Base-by-base conservation (phyloP, 2,329 filamentous ascomycete genomes). In the Dactylonectria macrodidyma region DNA sequence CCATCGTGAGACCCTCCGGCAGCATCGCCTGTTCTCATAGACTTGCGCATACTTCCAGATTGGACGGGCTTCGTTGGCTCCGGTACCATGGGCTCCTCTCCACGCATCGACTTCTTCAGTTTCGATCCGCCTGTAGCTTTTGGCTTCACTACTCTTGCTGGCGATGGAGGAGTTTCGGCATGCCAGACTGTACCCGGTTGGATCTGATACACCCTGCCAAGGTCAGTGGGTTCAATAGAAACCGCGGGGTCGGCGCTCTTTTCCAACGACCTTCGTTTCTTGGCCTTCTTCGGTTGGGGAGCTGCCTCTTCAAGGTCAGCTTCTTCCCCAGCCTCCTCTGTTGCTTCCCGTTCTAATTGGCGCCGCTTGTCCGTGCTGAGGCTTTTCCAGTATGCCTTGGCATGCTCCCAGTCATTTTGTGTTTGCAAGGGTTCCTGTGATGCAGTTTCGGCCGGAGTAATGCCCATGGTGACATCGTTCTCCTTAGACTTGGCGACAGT, bases 331-430 rank as follows among this genome's bases (percentile, higher is more conserved):
- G 84, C 86, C 52, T 89, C 85, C 64, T 89, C 85, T 55, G 86
- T 78, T 2, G 87, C 87, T 66, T 91, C 89, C 4, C 80, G 82
- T 74, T 91, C 89, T 36, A 92, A 84, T 74, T 90, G 87, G 7
- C 87, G 87, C 50, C 90, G 88, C 75, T 91, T 89, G 36, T 92
- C 87, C 2, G 85, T 83, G 8, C 87, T 90, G 7, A 94, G 79
- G 59, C 88, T 88, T 68, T 87, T 90, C 92, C 92, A 94, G 73
- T 92, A 93, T 0, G 88, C 83, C 74, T 92, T 92, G 16, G 91
- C 88, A 60, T 88, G 85, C 68, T 90, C 89, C 93, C 92, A 94
- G 62, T 92, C 88, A 67, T 85, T 82, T 3, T 74, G 70, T 5
- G 67, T 66, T 22, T 65, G 51, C 6, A 59, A 38, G 8, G 68